Conservation (phyloP, 1,284 basidiomycete genomes). For the Stereum hirsutum region DNA sequence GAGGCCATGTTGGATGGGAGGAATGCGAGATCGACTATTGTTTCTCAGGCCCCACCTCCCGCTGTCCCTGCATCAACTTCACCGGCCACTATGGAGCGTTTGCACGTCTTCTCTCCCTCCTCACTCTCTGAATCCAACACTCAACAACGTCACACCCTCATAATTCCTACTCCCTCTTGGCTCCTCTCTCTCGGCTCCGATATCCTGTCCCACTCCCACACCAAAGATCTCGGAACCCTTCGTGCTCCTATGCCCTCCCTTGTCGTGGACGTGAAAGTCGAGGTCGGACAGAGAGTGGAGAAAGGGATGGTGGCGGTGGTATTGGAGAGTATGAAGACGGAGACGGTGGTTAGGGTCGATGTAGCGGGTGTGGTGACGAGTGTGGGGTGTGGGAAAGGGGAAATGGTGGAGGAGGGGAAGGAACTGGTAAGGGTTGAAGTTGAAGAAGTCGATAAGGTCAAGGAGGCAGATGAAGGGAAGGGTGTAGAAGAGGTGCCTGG, state of each 20-base stretch:
- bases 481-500: too few relatives aligned
- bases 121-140: too few relatives aligned
- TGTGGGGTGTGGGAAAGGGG: slow-evolving; percentile 71
- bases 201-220: slow-evolving; percentile 33
- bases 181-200: slow-evolving; percentile 52
- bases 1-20: slow-evolving; percentile 40
- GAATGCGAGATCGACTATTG: slow-evolving; percentile 48
- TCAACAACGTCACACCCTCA: slow-evolving; percentile 49
- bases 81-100: slow-evolving; percentile 48
- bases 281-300: slow-evolving; percentile 68
- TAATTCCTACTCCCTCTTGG: slow-evolving; percentile 59
- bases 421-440: slow-evolving; percentile 64
- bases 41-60: slow-evolving; percentile 54
- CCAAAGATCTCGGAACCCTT: slow-evolving; percentile 47
- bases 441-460: too few relatives aligned
- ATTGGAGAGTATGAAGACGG: slow-evolving; percentile 95
- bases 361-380: slow-evolving; percentile 58
- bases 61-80: slow-evolving; percentile 39
- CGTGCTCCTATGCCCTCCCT: slow-evolving; percentile 86
- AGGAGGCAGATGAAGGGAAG: too few relatives aligned
- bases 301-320: slow-evolving; percentile 77
- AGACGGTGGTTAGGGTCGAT: slow-evolving; percentile 75
- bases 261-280: slow-evolving; percentile 79
- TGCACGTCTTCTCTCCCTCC: slow-evolving; percentile 55
- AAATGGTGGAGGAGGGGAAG: slow-evolving; percentile 83